Evolutionary conservation across 257 asterid genomes (phyloP).

Genomic region (Petunia axillaris): DNA sequence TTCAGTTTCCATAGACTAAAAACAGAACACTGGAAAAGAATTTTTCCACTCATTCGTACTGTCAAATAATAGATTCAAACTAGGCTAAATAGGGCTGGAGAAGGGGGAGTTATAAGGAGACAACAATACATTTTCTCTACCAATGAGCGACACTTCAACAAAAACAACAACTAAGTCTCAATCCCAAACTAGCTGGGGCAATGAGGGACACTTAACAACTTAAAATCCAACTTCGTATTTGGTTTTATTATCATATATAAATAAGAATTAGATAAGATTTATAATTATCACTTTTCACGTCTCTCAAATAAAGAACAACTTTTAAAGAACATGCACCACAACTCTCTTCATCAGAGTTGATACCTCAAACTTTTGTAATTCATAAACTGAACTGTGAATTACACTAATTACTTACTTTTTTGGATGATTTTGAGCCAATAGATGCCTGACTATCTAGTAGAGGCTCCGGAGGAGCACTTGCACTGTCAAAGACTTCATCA

Average conservation of each 20-base stretch:
- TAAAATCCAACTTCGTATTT: slow-evolving; percentile 1
- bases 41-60: neutral
- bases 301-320: slow-evolving; percentile 15
- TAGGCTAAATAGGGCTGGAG: neutral
- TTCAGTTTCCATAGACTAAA: neutral
- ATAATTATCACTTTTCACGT: neutral
- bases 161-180: too few species aligned
- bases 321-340: neutral
- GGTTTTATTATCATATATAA: neutral
- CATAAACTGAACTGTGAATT: slow-evolving; percentile 20
- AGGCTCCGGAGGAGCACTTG: slow-evolving; percentile 32
- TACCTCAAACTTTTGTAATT: neutral
- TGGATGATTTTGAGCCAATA: slow-evolving; percentile 27
- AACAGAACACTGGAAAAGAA: neutral
- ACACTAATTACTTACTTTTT: slow-evolving; percentile 8
- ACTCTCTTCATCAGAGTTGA: neutral
- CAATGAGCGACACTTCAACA: too few species aligned
- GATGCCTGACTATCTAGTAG: slow-evolving; percentile 26
- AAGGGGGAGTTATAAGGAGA: neutral
- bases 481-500: slow-evolving; percentile 32
- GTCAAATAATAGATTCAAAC: neutral
- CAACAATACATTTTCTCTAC: too few species aligned
- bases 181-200: too few species aligned
- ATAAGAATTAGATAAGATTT: neutral
- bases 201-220: neutral